These are phyloP conservation scores for Hypoxylon sp. DNA, from an alignment of 2,329 filamentous ascomycete species.

Conservation along the genomic window DNA sequence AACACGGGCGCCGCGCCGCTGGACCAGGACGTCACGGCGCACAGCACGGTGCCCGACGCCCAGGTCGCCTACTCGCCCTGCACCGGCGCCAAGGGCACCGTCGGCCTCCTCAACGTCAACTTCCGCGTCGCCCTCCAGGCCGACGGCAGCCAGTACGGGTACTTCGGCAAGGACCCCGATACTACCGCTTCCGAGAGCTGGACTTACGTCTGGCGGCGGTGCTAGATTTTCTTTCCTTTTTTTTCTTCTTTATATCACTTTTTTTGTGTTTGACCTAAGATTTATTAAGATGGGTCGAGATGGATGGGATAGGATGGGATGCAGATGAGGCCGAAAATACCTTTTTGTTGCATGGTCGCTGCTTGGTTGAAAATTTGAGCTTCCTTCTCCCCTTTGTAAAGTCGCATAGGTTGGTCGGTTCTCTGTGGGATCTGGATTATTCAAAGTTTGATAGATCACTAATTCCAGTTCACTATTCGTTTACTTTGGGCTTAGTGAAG, in stretches of 20 bases:
- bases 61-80: slow-evolving; percentile 54
- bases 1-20: slow-evolving; percentile 44
- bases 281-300: slow-evolving; percentile 1
- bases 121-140: slow-evolving; percentile 55
- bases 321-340: slow-evolving; percentile 7
- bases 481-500: not conserved
- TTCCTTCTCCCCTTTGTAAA: slow-evolving; percentile 6
- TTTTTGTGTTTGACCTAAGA: not conserved
- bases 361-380: slow-evolving; percentile 6
- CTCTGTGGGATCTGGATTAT: slow-evolving; percentile 11
- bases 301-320: not conserved
- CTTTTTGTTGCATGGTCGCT: slow-evolving; percentile 7
- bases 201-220: slow-evolving; percentile 55
- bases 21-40: slow-evolving; percentile 50
- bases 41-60: slow-evolving; percentile 45
- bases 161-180: slow-evolving; percentile 53
- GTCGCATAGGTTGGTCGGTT: slow-evolving; percentile 16
- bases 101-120: slow-evolving; percentile 58
- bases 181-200: slow-evolving; percentile 51
- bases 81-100: slow-evolving; percentile 50
- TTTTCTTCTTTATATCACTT: not conserved
- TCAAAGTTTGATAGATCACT: slow-evolving; percentile 32
- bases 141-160: slow-evolving; percentile 49
- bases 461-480: slow-evolving; percentile 22
- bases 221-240: slow-evolving; percentile 41